phyloP scores from a whole-genome alignment of 1,284 basidiomycete genomes.

The Tylopilus sp. region DNA sequence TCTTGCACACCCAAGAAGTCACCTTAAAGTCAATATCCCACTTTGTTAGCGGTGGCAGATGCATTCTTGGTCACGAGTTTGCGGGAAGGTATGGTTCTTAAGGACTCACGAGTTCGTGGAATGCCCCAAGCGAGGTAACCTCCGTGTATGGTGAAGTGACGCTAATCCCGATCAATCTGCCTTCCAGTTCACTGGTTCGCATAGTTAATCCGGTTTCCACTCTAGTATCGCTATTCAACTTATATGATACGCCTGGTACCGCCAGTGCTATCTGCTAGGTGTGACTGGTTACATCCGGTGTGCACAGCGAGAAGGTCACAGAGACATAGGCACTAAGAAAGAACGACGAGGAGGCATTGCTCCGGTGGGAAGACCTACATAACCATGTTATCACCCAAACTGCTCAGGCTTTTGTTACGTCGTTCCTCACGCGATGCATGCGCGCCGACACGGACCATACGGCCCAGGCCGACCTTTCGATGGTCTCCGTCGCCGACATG shows the following conservation, averaged over 20 bases:
- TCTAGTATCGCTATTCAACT: conserved; percentile 84
- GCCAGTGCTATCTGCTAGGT: conserved; percentile 70
- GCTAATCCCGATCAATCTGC: conserved; percentile 7
- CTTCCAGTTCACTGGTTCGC: conserved; percentile 76
- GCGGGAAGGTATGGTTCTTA: conserved; percentile 80
- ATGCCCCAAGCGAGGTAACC: conserved; percentile 71
- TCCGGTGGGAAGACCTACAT: conserved; percentile 84
- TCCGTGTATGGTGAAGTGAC: not conserved
- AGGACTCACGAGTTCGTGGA: conserved; percentile 84
- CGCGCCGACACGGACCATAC: conserved; percentile 68
- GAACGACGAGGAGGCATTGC: conserved; percentile 65
- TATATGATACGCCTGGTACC: conserved; percentile 73
- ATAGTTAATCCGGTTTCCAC: conserved; percentile 81
- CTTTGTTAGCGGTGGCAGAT: conserved; percentile 77
- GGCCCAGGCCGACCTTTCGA: conserved; percentile 30
- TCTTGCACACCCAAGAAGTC: conserved; percentile 83
- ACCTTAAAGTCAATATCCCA: conserved; percentile 86
- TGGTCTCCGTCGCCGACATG: conserved; percentile 52
- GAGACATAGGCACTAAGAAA: conserved; percentile 62
- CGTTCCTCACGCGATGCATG: conserved; percentile 71
- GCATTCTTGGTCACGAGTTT: conserved; percentile 84
- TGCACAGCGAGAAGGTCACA: not conserved
- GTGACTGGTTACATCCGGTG: not conserved
- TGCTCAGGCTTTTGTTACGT: conserved; percentile 78
- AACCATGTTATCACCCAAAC: conserved; percentile 85